Percentiles rank a stretch among this genome's conserved stretches.
These are phyloP conservation scores for Curvularia eragrostidis DNA, from an alignment of 2,329 filamentous ascomycete genomes.

Conservation along the genomic window DNA sequence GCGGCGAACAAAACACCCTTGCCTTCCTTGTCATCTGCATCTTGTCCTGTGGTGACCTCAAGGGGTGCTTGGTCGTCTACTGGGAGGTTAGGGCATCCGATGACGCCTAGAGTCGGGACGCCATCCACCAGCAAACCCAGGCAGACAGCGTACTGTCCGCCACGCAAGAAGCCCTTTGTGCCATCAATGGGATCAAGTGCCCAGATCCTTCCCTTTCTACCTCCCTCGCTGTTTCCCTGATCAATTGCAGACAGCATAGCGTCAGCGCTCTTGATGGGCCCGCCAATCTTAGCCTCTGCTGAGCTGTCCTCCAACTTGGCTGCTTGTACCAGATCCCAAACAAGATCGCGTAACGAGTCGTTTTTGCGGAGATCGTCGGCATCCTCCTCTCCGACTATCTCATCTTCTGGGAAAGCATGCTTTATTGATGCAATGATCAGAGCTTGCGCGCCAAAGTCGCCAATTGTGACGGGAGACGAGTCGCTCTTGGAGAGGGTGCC, in stretches of 20 bases:
- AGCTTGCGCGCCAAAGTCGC: slow-evolving; percentile 96
- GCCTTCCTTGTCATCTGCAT: slow-evolving; percentile 75
- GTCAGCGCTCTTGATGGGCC: slow-evolving; percentile 69
- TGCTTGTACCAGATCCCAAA: slow-evolving; percentile 83
- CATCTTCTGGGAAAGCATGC: slow-evolving; percentile 87
- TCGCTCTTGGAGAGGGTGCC: slow-evolving; percentile 94
- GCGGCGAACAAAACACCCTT: slow-evolving; percentile 90
- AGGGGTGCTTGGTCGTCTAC: slow-evolving; percentile 78
- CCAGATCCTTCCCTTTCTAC: slow-evolving; percentile 82
- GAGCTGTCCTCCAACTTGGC: slow-evolving; percentile 71
- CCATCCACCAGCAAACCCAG: slow-evolving; percentile 91
- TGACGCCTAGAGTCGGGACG: slow-evolving; percentile 89
- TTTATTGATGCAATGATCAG: slow-evolving; percentile 91
- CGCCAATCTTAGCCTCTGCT: slow-evolving; percentile 72
- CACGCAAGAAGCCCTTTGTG: slow-evolving; percentile 94
- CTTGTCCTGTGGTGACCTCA: slow-evolving; percentile 73
- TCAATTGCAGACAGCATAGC: slow-evolving; percentile 67
- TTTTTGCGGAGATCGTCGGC: slow-evolving; percentile 79
- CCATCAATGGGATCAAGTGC: slow-evolving; percentile 97
- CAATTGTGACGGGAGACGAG: slow-evolving; percentile 95
- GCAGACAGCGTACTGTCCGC: slow-evolving; percentile 96
- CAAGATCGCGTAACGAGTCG: slow-evolving; percentile 70
- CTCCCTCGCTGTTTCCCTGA: slow-evolving; percentile 71
- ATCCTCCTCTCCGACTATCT: slow-evolving; percentile 95
- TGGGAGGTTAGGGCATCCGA: slow-evolving; percentile 94